Evolutionary conservation across 2,329 filamentous ascomycete genomes (phyloP), one percentile per base, ranked within the genome.

Genomic region (Cordyceps militaris): DNA sequence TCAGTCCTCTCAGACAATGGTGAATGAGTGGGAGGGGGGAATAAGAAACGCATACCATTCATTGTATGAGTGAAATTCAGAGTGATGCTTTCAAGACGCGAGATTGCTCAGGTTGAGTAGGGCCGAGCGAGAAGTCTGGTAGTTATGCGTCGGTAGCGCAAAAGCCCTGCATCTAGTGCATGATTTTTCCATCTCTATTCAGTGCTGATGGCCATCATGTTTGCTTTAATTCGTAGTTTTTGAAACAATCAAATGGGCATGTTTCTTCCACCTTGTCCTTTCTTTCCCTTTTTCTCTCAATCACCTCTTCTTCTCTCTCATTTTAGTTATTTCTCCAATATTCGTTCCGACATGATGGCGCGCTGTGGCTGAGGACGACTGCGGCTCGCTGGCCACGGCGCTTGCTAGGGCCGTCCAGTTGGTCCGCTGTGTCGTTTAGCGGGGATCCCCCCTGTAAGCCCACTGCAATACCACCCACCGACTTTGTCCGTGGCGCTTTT

Each of bases 351-450:
- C 30, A 10, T 36, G 26, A 8, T 36, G 47, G 24, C 13, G 34
- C 7, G 7, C 43, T 28, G 36, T 53, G 26, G 50, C 26, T 43
- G 50, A 53, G n/a, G n/a, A 11, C 9, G 8, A 23, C 50, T 16
- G 50, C 36, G 38, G 50, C 36, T 43, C 38, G 21, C 11, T 42
- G 50, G 24, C 38, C 50, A 38, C 50, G 24, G 50, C 50, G 50
- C 50, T 53, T 53, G 50, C 50, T 53, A 26, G 50, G 26, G 36
- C 26, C 9, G 26, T 43, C 26, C 13, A 43, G 50, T 43, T 53
- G 50, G 50, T 53, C 26, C 10, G 50, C n/a, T 14, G 13, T 5
- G 34, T 6, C 49, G 14, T 26, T 30, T 42, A 52, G 36, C 38
- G 50, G 50, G 50, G 36, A 11, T 16, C 10, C 14, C 49, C 36